Evolutionary conservation across 371 early-diverging fungal species (phyloP), one percentile per base, ranked within the genome.

Genomic region (Neoconidiobolus thromboides): DNA sequence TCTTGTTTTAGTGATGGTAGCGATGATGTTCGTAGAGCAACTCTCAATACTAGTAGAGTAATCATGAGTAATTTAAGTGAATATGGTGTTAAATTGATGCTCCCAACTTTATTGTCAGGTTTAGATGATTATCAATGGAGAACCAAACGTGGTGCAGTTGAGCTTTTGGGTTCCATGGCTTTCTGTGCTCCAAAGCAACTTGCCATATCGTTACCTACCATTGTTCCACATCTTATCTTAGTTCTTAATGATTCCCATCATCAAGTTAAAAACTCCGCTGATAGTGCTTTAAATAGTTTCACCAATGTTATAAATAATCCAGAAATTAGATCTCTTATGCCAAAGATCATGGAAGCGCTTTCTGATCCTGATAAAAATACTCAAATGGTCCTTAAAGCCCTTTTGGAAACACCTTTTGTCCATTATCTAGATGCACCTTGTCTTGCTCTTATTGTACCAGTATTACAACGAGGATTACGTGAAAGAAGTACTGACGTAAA

Each of bases 341-440:
- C 96, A 5, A 73, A 75, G 50, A 70, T 97, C 61, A 69, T 97
- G 68, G 77, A 80, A 9, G 95, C 94, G 1, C 78, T 97, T 37
- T 82, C 83, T 54, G 89, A 96, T 64, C 96, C 96, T 46, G 86
- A 89, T 63, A 66, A 69, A 52, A 83, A 92, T 70, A 95, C 94
- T 0, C 74, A 76, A 48, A 68, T 77, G 7, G 94, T 93, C 1
- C 71, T 97, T 62, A 70, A 77, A n/a, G 81, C 87, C 6, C 75
- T 97, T 40, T 68, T 94, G 44, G 85, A 85, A 55, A 96, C 97
- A 0, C 78, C 93, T 1, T 96, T 97, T 71, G 88, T 93, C 12
- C 98, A 97, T 69, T 96, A 96, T 68, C 88, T 97, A 59, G 98
- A 97, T 70, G 83, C 96, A 3, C 94, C 98, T 14, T 91, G 90